Evolutionary conservation across 805 yeast species (phyloP), one percentile per base, ranked within the genome.

Genomic region (Spathaspora gorwiae): DNA sequence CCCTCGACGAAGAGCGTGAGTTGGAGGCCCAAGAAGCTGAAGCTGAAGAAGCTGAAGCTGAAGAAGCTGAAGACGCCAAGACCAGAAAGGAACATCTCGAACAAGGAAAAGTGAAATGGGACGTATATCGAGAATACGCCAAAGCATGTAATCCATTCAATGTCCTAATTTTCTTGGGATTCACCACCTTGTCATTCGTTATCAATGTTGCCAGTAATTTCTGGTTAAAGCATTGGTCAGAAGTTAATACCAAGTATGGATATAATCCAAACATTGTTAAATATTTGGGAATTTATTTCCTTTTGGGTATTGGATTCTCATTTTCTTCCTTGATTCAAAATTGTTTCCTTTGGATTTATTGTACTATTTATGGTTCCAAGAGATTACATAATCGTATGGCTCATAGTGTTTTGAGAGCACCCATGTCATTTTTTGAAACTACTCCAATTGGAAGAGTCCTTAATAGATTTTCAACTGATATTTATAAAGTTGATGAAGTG

Each of bases 141-240:
- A 80, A 76, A 49, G 96, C 98, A 0, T 90, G 97, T 70, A 88
- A 88, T 50, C 77, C 84, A 7, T 66, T 58, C 41, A 80, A 79
- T 49, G 95, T 90, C 13, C 26, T 72, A 0, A 54, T 84, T 2
- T 84, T 83, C 59, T 53, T 89, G 42, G 43, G 60, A 0, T 73
- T 80, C 51, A 73, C 86, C 49, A 57, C 84, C n/a, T 39, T 76
- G 5, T 75, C 87, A 0, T 84, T 80, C 76, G 60, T 75, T 9
- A 57, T 82, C 41, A 76, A 82, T 46, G 92, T 88, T 42, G 68
- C 69, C 38, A 82, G 90, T 33, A 90, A 84, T 60, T 79, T 92
- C 44, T 94, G 99, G 99, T 78, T 94, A 57, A 94, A 94, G 64
- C 88, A 88, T 64, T 94, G 99, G 99, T 87, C 98, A 10, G 99